Base-by-base conservation (phyloP, 805 yeast species). In the Metschnikowia colocasiae region DNA sequence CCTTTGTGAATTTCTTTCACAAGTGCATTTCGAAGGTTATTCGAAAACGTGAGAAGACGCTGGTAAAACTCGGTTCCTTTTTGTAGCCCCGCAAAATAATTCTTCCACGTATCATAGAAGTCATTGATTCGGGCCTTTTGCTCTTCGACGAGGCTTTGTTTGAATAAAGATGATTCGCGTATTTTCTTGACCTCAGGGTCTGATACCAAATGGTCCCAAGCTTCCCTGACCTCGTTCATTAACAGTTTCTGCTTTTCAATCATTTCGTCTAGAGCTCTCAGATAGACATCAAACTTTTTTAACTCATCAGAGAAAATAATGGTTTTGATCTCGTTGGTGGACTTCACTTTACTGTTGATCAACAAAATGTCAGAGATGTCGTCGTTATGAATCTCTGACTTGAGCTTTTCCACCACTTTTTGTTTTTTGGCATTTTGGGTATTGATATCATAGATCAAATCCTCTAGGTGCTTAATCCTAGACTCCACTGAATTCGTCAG, bases 321-420 rank as follows among this genome's bases (percentile, higher is more conserved):
- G 8, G 75, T 69, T 53, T 74, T 75, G 49, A 81, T 72, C 48
- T 84, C 90, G 38, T 78, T 73, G 6, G 79, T 80, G 4, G 80
- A 68, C 32, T 75, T 76, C 37, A 78, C 75, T 50, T 78, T 80
- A 50, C 73, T 68, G 60, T 87, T 84, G 53, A 83, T 69, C 7
- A 92, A 78, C 27, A 92, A 71, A 10, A 83, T 71, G 45, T 84
- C 82, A 0, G 96, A 84, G 42, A 90, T 88, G 60, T 92, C 97
- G 65, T 92, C 98, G 12, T 76, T 73, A 57, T 83, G 94, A 29
- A 87, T 82, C 40, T 78, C 78, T 6, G 71, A 75, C 59, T 89
- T 89, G 58, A 92, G 72, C 42, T 82, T 87, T 1, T 74, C 74
- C 30, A 87, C 69, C 1, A 84, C 74, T 32, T 80, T 72, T 5